Evolutionary conservation across 441 rosid species (phyloP).

Genomic region (Metrosideros polymorpha): DNA sequence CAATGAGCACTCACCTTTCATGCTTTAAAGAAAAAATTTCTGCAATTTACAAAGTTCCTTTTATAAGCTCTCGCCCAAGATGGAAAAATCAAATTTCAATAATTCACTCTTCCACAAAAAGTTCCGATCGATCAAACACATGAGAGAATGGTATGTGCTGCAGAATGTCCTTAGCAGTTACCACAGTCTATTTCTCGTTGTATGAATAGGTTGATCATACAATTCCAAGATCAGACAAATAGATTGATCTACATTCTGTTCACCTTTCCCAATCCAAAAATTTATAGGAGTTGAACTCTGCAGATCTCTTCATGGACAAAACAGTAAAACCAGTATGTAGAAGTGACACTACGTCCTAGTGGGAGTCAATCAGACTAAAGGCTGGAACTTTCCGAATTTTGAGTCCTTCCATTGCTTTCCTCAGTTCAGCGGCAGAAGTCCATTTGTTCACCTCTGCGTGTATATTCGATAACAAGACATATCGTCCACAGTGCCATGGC

Average conservation of each 20-base stretch:
- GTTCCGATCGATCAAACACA: background rate
- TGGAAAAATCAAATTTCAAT: background rate
- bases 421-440: conserved; percentile 36
- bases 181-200: background rate
- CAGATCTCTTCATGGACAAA: background rate
- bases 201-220: background rate
- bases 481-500: conserved; percentile 38
- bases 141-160: background rate
- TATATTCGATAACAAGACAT: conserved; percentile 36
- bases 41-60: background rate
- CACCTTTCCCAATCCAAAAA: background rate
- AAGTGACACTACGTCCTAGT: background rate
- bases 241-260: background rate
- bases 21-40: background rate
- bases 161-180: background rate
- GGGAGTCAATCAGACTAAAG: conserved; percentile 31
- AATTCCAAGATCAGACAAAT: background rate
- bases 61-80: background rate
- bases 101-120: background rate
- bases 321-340: background rate
- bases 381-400: conserved; percentile 41
- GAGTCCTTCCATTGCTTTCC: conserved; percentile 33
- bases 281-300: background rate
- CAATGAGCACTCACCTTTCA: background rate
- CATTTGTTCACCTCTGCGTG: conserved; percentile 41